Conservation (phyloP, 176 grass and related monocot species). For the Carex myosuroides region DNA sequence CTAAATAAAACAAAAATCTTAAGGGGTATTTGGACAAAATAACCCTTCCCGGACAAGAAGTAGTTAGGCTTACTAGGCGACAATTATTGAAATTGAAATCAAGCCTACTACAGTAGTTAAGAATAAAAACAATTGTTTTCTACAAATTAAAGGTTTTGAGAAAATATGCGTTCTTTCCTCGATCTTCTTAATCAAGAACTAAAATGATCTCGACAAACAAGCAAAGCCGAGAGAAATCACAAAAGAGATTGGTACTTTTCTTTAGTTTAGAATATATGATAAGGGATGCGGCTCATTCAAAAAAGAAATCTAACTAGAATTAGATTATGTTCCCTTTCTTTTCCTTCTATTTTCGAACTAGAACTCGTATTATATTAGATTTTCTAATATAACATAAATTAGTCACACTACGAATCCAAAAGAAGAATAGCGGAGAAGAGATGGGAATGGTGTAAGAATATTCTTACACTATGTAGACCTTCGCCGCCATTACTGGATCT, state of each 20-base stretch:
- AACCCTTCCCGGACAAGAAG: not conserved
- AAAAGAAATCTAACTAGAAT: not conserved
- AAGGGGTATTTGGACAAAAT: not conserved
- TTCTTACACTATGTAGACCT: constrained; percentile 38
- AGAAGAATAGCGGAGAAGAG: not conserved
- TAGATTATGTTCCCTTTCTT: not conserved
- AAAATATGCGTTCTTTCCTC: not conserved
- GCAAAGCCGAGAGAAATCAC: not conserved
- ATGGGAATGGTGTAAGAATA: not conserved
- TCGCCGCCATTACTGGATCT: constrained; percentile 26
- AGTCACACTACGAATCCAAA: not conserved
- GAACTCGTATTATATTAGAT: not conserved
- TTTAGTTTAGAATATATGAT: not conserved
- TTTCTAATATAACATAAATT: not conserved
- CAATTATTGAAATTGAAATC: not conserved
- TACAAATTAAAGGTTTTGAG: not conserved
- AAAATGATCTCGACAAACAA: not conserved
- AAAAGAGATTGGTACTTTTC: not conserved
- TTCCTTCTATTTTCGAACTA: not conserved
- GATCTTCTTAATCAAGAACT: not conserved
- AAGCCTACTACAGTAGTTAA: not conserved
- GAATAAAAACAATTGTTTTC: not conserved
- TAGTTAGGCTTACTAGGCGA: not conserved
- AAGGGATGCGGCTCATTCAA: too few relatives aligned
- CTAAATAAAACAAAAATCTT: not conserved